Percentiles rank a stretch among this genome's conserved stretches.
These are phyloP conservation scores for Xylaria sp. DNA, from an alignment of 2,329 filamentous ascomycete species.

Conservation along the genomic window DNA sequence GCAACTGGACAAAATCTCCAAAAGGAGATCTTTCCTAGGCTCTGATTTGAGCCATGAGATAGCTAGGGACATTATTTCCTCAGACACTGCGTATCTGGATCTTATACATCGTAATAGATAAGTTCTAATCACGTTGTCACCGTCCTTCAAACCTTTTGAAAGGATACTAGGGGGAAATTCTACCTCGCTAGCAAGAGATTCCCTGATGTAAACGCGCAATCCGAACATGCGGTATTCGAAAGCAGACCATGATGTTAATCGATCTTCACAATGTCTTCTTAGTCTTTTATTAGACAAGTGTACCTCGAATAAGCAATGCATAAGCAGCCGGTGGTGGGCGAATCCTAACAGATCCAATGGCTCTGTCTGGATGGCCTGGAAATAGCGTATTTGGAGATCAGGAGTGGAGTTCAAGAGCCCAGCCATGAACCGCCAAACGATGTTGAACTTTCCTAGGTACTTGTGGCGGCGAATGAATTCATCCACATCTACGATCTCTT, in stretches of 20 bases:
- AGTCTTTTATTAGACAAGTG: background rate
- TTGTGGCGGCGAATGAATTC: conserved; percentile 45
- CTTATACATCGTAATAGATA: background rate
- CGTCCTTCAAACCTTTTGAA: background rate
- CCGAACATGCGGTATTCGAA: background rate
- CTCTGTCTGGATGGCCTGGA: conserved; percentile 40
- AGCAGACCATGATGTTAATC: background rate
- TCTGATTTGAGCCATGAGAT: background rate
- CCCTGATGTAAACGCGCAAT: background rate
- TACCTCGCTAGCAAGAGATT: background rate
- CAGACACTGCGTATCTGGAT: background rate
- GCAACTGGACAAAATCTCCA: too few species aligned
- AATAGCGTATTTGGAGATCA: conserved; percentile 31
- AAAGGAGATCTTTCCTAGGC: too few species aligned
- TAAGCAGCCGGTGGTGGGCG: conserved; percentile 46
- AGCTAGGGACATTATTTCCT: background rate
- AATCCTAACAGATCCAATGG: conserved; percentile 46
- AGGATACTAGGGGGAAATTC: background rate
- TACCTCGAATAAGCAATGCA: conserved; percentile 42
- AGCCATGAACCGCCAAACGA: conserved; percentile 50
- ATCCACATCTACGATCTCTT: conserved; percentile 6
- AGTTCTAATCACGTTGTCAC: background rate
- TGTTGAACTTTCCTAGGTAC: conserved; percentile 44
- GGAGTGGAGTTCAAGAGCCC: conserved; percentile 43
- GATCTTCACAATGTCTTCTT: background rate